Conservation (phyloP, 345 rosid species). For the Streptanthus diversifolius region DNA sequence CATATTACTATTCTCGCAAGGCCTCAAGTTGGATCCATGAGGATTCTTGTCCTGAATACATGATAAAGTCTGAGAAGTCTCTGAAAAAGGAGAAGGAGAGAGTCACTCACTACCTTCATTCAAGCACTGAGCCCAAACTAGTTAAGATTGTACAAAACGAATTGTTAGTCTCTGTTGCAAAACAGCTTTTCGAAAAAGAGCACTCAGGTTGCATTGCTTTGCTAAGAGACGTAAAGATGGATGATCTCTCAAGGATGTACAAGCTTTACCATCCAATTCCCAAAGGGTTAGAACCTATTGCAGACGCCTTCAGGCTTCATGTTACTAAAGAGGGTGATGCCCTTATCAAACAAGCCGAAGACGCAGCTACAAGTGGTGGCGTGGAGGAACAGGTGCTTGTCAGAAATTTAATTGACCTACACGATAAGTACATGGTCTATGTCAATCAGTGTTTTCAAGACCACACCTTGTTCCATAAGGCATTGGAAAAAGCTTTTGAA, state of each 20-base stretch:
- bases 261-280: constrained; percentile 62
- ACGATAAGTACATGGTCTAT: constrained; percentile 39
- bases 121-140: constrained; percentile 66
- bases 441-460: constrained; percentile 14
- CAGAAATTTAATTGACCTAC: constrained; percentile 64
- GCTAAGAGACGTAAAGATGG: constrained; percentile 67
- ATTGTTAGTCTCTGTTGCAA: constrained; percentile 50
- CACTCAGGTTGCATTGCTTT: constrained; percentile 73
- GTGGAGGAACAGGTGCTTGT: constrained; percentile 71
- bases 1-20: constrained; percentile 68
- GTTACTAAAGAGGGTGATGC: constrained; percentile 69
- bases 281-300: constrained; percentile 66
- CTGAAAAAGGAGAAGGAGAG: constrained; percentile 74
- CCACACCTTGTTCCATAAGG: constrained; percentile 25
- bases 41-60: constrained; percentile 72
- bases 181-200: constrained; percentile 72
- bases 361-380: constrained; percentile 41
- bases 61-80: constrained; percentile 84
- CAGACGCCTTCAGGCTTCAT: constrained; percentile 71
- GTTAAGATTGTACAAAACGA: constrained; percentile 57
- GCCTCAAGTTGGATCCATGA: constrained; percentile 73
- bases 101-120: constrained; percentile 72
- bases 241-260: constrained; percentile 82
- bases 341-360: constrained; percentile 83
- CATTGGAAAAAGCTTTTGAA: constrained; percentile 34